Percentiles rank a stretch among this genome's conserved stretches.
These are phyloP conservation scores for Cruciata laevipes DNA, from an alignment of 257 asterid genomes.

Conservation along the genomic window DNA sequence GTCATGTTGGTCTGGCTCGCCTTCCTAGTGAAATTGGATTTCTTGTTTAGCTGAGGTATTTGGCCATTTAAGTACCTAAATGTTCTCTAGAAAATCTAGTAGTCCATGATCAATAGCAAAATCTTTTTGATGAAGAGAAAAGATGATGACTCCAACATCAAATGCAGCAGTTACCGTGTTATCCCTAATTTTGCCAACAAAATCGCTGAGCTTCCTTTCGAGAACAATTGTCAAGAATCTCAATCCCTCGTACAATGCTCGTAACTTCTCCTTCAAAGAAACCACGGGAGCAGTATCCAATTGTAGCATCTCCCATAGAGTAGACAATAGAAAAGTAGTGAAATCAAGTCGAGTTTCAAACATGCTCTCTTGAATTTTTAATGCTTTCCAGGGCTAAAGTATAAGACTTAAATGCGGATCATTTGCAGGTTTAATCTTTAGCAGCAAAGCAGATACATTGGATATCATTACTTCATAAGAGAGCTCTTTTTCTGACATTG, in stretches of 20 bases:
- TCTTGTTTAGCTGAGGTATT: slow-evolving; percentile 7
- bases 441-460: background rate
- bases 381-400: background rate
- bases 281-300: background rate
- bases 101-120: background rate
- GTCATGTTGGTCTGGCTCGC: background rate
- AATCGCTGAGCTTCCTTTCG: no score
- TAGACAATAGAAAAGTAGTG: background rate
- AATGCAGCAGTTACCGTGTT: background rate
- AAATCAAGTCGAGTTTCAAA: background rate
- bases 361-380: background rate
- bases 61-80: background rate
- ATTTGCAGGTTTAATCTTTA: background rate
- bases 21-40: background rate
- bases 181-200: background rate
- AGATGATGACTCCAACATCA: background rate
- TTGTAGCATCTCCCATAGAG: background rate
- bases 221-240: background rate
- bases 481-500: no score
- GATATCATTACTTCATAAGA: background rate
- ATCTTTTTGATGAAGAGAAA: background rate
- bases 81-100: background rate
- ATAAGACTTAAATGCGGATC: background rate
- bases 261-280: background rate
- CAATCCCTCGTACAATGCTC: background rate